phyloP scores from a whole-genome alignment of 495 filamentous ascomycete species.

The Beverwykella pulmonaria region DNA sequence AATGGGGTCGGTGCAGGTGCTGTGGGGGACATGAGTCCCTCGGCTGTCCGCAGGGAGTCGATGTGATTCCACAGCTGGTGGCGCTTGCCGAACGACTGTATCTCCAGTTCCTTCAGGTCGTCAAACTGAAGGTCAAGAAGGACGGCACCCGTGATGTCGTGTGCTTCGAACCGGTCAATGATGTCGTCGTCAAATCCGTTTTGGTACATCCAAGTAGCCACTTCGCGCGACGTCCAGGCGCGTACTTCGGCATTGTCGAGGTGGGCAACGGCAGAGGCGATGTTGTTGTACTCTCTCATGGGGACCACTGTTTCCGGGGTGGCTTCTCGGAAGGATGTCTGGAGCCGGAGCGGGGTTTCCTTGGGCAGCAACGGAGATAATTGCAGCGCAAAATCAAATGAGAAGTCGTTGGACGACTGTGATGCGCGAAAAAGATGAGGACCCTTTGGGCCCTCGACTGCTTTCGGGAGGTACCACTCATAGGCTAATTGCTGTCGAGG shows the following conservation, averaged over 20 bases:
- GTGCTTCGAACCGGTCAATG: slow-evolving; percentile 80
- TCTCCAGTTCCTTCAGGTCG: slow-evolving; percentile 90
- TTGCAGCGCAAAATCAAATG: slow-evolving; percentile 58
- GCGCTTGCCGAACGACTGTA: slow-evolving; percentile 89
- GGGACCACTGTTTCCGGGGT: slow-evolving; percentile 41
- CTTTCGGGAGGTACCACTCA: slow-evolving; percentile 52
- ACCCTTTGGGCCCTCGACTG: slow-evolving; percentile 77
- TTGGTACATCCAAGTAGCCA: slow-evolving; percentile 77
- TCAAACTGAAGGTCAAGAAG: slow-evolving; percentile 85
- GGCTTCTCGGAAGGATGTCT: slow-evolving; percentile 40
- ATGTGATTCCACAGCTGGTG: slow-evolving; percentile 86
- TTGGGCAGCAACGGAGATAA: slow-evolving; percentile 63
- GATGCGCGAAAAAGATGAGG: slow-evolving; percentile 82
- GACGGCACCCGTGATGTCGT: slow-evolving; percentile 87
- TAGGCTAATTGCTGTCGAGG: slow-evolving; percentile 51
- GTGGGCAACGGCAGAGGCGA: slow-evolving; percentile 52
- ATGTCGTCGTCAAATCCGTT: slow-evolving; percentile 69
- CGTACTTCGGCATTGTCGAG: slow-evolving; percentile 61
- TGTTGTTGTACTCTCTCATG: slow-evolving; percentile 43
- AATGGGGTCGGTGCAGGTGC: slow-evolving; percentile 53
- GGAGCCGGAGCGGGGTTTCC: slow-evolving; percentile 38
- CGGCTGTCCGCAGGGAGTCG: slow-evolving; percentile 61
- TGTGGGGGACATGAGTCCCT: slow-evolving; percentile 49
- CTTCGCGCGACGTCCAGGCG: slow-evolving; percentile 71
- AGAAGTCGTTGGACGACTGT: slow-evolving; percentile 56